These are phyloP conservation scores for Phalaenopsis aphrodite DNA, from an alignment of 106 monocot species.

Conservation along the genomic window DNA sequence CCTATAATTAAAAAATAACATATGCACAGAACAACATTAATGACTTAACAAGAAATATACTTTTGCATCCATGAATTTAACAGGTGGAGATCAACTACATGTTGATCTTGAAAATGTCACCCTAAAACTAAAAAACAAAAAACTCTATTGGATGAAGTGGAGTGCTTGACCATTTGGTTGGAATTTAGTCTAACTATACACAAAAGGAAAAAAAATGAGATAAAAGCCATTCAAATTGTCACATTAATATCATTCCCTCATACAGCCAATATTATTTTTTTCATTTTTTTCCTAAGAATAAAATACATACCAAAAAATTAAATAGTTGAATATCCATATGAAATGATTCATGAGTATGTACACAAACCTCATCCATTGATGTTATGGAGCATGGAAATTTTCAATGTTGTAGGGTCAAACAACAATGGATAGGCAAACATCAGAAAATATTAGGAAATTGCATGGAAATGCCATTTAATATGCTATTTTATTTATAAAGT, in stretches of 20 bases:
- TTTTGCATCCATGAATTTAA: background rate
- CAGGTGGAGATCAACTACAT: background rate
- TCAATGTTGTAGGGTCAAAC: no score
- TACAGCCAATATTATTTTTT: background rate
- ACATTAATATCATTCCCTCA: background rate
- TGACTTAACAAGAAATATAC: background rate
- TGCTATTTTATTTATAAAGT: no score
- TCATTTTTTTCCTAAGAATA: background rate
- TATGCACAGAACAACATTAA: background rate
- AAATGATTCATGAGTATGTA: no score
- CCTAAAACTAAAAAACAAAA: background rate
- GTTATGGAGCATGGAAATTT: no score
- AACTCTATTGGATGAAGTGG: background rate
- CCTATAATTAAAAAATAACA: background rate
- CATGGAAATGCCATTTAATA: no score
- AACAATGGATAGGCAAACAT: no score
- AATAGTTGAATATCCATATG: no score
- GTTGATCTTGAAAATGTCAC: background rate
- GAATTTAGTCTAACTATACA: background rate
- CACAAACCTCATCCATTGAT: no score
- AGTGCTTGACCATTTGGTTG: background rate
- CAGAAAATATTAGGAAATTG: no score
- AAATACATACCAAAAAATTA: background rate
- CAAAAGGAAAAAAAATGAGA: background rate
- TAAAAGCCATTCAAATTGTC: no score